These are phyloP conservation scores for Suhomyces maxii DNA, from an alignment of 1,139 yeast species.

Conservation along the genomic window DNA sequence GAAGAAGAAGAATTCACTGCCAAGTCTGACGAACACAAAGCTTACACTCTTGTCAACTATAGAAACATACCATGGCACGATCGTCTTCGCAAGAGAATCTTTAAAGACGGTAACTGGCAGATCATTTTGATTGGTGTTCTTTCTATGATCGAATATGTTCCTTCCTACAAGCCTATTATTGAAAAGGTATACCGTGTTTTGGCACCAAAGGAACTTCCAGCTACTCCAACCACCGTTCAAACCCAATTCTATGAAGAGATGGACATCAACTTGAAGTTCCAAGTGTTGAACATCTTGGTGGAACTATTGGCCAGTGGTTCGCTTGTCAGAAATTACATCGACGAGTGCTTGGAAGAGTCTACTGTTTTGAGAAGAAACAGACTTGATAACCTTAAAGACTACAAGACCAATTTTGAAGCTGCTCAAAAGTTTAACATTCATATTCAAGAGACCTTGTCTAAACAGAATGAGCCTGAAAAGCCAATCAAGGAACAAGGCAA, in stretches of 20 bases:
- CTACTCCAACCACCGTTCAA: slow-evolving; percentile 51
- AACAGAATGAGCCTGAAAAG: slow-evolving; percentile 7
- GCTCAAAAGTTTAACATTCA: slow-evolving; percentile 48
- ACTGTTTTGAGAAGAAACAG: slow-evolving; percentile 66
- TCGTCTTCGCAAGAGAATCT: slow-evolving; percentile 68
- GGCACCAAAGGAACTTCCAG: slow-evolving; percentile 56
- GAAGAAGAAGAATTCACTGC: slow-evolving; percentile 18
- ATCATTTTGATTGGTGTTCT: slow-evolving; percentile 72
- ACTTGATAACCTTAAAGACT: slow-evolving; percentile 65
- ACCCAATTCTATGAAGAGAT: slow-evolving; percentile 52
- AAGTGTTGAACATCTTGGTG: slow-evolving; percentile 55
- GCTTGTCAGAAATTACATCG: slow-evolving; percentile 64
- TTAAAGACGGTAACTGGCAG: slow-evolving; percentile 87
- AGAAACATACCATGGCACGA: slow-evolving; percentile 75
- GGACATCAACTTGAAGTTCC: slow-evolving; percentile 50
- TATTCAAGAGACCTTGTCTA: slow-evolving; percentile 28
- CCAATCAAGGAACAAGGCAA: neutral
- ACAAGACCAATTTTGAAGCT: slow-evolving; percentile 50
- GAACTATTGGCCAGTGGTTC: slow-evolving; percentile 59
- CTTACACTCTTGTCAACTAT: slow-evolving; percentile 58
- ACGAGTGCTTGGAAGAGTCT: slow-evolving; percentile 65
- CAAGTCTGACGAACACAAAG: slow-evolving; percentile 40
- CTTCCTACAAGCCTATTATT: slow-evolving; percentile 51
- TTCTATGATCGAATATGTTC: slow-evolving; percentile 58
- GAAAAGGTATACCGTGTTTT: slow-evolving; percentile 47